These are phyloP conservation scores for Meyerozyma guilliermondii DNA, from an alignment of 1,139 yeast species.

Conservation along the genomic window DNA sequence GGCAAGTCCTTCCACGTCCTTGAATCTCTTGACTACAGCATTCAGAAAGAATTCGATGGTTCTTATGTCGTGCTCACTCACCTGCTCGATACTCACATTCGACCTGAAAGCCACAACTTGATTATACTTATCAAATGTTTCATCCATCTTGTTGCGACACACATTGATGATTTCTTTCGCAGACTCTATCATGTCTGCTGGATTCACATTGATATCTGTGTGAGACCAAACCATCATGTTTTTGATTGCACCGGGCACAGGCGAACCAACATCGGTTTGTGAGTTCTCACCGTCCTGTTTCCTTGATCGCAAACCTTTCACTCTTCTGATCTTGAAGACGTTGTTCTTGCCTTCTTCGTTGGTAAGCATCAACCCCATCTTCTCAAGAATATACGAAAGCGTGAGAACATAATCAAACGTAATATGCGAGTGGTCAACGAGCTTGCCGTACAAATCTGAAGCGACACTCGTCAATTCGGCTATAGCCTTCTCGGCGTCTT, in stretches of 20 bases:
- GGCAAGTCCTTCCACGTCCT: constrained; percentile 89
- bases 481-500: constrained; percentile 7
- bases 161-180: constrained; percentile 1
- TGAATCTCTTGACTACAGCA: constrained; percentile 72
- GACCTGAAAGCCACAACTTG: constrained; percentile 30
- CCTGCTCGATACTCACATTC: constrained; percentile 27
- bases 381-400: constrained; percentile 60
- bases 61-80: constrained; percentile 14
- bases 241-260: not conserved
- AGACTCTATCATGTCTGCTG: not conserved
- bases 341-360: constrained; percentile 31
- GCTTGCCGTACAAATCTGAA: constrained; percentile 49
- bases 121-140: constrained; percentile 20
- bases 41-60: constrained; percentile 42
- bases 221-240: not conserved
- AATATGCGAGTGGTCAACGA: constrained; percentile 32
- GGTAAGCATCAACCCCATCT: constrained; percentile 68
- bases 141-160: constrained; percentile 4
- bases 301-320: constrained; percentile 59
- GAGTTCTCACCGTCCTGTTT: constrained; percentile 3
- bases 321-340: constrained; percentile 51
- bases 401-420: constrained; percentile 34
- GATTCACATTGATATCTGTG: not conserved
- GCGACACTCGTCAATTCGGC: constrained; percentile 25
- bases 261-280: not conserved